Evolutionary conservation across 1,139 yeast species (phyloP).

Genomic region (Geotrichum australiense): DNA sequence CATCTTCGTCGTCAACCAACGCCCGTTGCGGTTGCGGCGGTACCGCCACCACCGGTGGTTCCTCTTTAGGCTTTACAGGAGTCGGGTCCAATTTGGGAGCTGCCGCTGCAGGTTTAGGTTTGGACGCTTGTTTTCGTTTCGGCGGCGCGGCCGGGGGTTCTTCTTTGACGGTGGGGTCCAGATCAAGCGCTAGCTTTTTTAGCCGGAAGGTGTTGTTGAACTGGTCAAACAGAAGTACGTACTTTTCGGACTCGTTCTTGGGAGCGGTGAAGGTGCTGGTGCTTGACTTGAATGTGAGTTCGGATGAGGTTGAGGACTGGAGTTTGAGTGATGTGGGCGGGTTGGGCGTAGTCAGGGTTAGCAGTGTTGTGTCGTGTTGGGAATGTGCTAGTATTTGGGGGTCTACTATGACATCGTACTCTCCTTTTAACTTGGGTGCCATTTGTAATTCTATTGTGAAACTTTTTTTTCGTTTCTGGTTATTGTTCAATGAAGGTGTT

Average conservation of each 20-base stretch:
- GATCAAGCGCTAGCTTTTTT: background rate
- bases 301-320: background rate
- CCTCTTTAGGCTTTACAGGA: too few relatives aligned
- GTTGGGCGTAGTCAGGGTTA: background rate
- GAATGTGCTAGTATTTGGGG: slow-evolving; percentile 1
- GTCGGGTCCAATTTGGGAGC: too few relatives aligned
- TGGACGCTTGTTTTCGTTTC: too few relatives aligned
- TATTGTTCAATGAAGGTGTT: too few relatives aligned
- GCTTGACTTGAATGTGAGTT: background rate
- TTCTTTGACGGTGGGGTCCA: background rate
- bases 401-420: slow-evolving; percentile 2
- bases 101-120: background rate
- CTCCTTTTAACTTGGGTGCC: slow-evolving; percentile 3
- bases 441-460: too few relatives aligned
- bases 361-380: background rate
- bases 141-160: too few relatives aligned
- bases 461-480: too few relatives aligned
- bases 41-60: background rate
- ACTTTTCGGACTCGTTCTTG: background rate
- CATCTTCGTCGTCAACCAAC: slow-evolving; percentile 4
- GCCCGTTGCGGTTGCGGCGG: background rate
- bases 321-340: slow-evolving; percentile 2
- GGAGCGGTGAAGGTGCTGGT: slow-evolving; percentile 1
- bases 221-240: background rate
- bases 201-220: slow-evolving; percentile 5